phyloP scores from a whole-genome alignment of 306 rosid genomes.

The Vicia sativa region DNA sequence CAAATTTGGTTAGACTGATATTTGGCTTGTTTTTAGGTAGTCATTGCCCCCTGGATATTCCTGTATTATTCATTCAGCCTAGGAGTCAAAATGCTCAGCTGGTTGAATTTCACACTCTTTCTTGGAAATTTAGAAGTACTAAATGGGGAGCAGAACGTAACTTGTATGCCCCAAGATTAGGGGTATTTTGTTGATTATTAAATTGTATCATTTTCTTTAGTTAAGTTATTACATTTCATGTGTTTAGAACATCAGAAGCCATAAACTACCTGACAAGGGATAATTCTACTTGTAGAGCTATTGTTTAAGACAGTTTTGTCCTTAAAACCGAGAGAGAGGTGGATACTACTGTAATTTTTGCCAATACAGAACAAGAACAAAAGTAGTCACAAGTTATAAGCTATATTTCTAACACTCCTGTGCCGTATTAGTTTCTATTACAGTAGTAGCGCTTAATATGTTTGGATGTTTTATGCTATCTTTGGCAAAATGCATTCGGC shows the following conservation, averaged over 20 bases:
- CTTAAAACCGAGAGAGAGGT: constrained; percentile 8
- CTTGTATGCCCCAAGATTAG: constrained; percentile 29
- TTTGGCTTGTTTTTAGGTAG: constrained; percentile 30
- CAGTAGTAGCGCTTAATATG: background rate
- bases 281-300: constrained; percentile 25
- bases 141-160: constrained; percentile 21
- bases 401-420: background rate
- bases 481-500: no score
- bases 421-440: background rate
- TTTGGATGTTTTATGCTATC: background rate
- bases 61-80: constrained; percentile 13
- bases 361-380: constrained; percentile 4
- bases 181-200: constrained; percentile 14
- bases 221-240: background rate
- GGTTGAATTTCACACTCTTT: constrained; percentile 15
- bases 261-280: constrained; percentile 8
- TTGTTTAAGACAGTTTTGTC: constrained; percentile 21
- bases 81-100: constrained; percentile 30
- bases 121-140: constrained; percentile 22
- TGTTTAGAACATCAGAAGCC: constrained; percentile 34
- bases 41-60: constrained; percentile 3
- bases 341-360: background rate
- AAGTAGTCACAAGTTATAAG: background rate
- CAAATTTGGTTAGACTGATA: background rate
- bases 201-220: background rate